These are phyloP conservation scores for Quercus engelmannii DNA, from an alignment of 306 rosid genomes.

Conservation along the genomic window DNA sequence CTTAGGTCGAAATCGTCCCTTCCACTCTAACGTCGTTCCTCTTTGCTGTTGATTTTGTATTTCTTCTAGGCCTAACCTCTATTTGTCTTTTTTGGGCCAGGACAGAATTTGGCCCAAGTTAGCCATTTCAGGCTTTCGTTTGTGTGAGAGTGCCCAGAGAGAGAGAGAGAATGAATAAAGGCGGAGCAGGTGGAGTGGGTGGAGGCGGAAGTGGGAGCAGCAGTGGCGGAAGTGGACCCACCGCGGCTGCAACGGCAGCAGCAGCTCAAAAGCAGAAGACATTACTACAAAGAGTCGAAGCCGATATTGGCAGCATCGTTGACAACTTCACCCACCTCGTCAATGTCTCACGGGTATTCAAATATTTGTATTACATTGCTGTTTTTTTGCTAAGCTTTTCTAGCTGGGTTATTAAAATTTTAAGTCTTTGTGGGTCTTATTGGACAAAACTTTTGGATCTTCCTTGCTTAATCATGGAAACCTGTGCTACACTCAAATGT, in stretches of 20 bases:
- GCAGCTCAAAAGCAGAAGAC: slow-evolving; percentile 88
- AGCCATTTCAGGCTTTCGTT: no score
- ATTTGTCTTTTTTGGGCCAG: no score
- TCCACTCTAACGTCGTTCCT: no score
- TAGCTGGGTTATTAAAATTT: background rate
- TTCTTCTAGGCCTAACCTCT: no score
- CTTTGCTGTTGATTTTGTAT: no score
- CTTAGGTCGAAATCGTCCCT: no score
- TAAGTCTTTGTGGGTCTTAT: no score
- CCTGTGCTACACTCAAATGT: no score
- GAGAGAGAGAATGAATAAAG: slow-evolving; percentile 42
- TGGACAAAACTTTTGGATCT: no score
- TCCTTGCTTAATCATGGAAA: no score
- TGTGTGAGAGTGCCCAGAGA: no score
- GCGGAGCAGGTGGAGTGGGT: slow-evolving; percentile 32
- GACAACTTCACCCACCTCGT: slow-evolving; percentile 90
- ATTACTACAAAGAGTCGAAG: slow-evolving; percentile 60
- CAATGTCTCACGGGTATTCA: slow-evolving; percentile 67
- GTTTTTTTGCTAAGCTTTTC: background rate
- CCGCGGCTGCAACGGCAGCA: slow-evolving; percentile 38
- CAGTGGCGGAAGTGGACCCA: slow-evolving; percentile 48
- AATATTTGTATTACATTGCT: background rate
- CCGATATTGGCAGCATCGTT: slow-evolving; percentile 64
- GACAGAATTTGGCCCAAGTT: no score
- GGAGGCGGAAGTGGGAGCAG: slow-evolving; percentile 24